These are phyloP conservation scores for Calonectria leucothoes DNA, from an alignment of 2,329 filamentous ascomycete species.

Conservation along the genomic window DNA sequence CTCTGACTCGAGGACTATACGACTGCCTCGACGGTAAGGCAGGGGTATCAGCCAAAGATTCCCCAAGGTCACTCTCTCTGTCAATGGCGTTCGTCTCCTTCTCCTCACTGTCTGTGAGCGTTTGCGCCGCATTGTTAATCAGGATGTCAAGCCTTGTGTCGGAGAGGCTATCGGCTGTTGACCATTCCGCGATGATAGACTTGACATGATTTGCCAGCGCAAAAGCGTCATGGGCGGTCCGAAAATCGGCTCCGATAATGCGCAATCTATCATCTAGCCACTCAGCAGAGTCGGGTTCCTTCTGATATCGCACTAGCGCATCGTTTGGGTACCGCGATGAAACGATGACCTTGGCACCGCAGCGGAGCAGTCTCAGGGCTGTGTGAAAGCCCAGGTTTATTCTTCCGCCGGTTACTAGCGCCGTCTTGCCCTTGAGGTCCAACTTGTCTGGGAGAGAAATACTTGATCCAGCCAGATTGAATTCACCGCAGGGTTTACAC, in stretches of 20 bases:
- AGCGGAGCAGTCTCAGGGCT: not conserved
- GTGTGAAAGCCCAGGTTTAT: not conserved
- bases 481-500: not conserved
- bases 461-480: not conserved
- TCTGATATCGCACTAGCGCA: not conserved
- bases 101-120: not conserved
- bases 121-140: not conserved
- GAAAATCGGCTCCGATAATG: not conserved
- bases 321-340: not conserved
- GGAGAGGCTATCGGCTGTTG: not conserved
- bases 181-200: not conserved
- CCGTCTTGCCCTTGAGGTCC: not conserved
- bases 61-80: not conserved
- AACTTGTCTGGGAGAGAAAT: not conserved
- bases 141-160: not conserved
- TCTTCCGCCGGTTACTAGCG: not conserved
- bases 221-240: not conserved
- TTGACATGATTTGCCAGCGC: not conserved
- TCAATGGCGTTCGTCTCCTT: not conserved
- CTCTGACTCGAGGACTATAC: not conserved
- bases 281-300: not conserved
- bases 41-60: not conserved
- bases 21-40: not conserved
- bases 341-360: not conserved
- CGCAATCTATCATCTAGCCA: not conserved